phyloP scores from a whole-genome alignment of 148 eudicot genomes.

The Fagopyrum homotropicum region DNA sequence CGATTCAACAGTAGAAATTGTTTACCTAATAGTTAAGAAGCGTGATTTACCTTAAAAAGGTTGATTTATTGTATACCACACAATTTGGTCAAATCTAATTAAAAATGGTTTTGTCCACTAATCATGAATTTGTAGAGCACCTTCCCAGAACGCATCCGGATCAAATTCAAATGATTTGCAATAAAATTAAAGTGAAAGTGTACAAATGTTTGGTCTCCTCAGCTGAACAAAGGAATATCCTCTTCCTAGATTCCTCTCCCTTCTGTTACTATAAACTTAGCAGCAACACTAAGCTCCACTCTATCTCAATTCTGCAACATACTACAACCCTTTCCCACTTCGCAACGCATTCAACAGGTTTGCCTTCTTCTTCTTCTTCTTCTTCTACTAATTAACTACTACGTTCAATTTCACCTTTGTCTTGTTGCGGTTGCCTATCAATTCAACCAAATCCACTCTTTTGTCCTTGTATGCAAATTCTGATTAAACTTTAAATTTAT shows the following conservation, averaged over 20 bases:
- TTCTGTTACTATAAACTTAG: not conserved
- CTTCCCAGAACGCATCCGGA: too few species aligned
- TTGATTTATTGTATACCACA: too few species aligned
- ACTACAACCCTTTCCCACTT: not conserved
- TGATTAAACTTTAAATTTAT: not conserved
- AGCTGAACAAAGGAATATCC: constrained; percentile 3
- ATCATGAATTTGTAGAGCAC: too few species aligned
- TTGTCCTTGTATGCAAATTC: not conserved
- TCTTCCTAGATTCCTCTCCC: constrained; percentile 6
- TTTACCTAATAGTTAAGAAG: too few species aligned
- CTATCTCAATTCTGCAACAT: not conserved
- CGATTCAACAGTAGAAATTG: too few species aligned
- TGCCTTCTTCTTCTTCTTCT: not conserved
- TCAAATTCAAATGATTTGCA: too few species aligned
- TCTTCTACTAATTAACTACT: not conserved
- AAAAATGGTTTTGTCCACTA: too few species aligned
- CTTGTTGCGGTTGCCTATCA: not conserved
- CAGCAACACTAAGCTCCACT: not conserved
- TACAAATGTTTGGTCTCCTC: not conserved
- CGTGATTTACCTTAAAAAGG: too few species aligned
- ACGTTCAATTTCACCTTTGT: not conserved
- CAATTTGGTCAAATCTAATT: too few species aligned
- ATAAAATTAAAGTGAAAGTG: too few species aligned
- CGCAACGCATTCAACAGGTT: not conserved
- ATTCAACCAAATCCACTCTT: not conserved